Conservation (phyloP, 2,329 filamentous ascomycete genomes). For the Pyrenochaeta sp. region DNA sequence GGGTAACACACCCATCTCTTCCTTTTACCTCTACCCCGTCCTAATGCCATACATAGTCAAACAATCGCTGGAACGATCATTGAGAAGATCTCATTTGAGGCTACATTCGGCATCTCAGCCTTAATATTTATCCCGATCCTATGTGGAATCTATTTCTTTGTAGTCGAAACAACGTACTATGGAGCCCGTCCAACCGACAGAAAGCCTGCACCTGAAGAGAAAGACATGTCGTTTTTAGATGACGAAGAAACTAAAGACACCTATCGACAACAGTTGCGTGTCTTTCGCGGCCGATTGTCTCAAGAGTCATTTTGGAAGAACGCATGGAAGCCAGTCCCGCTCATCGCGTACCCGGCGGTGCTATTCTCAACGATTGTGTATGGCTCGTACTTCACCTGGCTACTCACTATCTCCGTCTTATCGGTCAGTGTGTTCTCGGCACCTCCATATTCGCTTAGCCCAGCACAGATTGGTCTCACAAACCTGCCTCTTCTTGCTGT, state of each 20-base stretch:
- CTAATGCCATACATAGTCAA: slow-evolving; percentile 41
- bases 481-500: slow-evolving; percentile 84
- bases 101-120: slow-evolving; percentile 55
- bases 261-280: slow-evolving; percentile 32
- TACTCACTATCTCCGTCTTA: slow-evolving; percentile 86
- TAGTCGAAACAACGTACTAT: slow-evolving; percentile 55
- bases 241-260: slow-evolving; percentile 29
- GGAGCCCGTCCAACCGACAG: slow-evolving; percentile 28
- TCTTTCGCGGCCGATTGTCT: slow-evolving; percentile 42
- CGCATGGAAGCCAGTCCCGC: slow-evolving; percentile 70
- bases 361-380: slow-evolving; percentile 83
- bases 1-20: slow-evolving; percentile 22
- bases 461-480: slow-evolving; percentile 79
- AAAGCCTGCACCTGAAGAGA: slow-evolving; percentile 32
- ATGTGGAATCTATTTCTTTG: slow-evolving; percentile 55
- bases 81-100: slow-evolving; percentile 50
- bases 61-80: slow-evolving; percentile 56
- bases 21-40: slow-evolving; percentile 45
- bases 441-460: slow-evolving; percentile 81
- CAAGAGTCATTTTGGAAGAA: slow-evolving; percentile 45
- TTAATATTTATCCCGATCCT: slow-evolving; percentile 54
- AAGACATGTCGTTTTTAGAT: slow-evolving; percentile 30
- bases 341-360: slow-evolving; percentile 85
- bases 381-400: slow-evolving; percentile 92
- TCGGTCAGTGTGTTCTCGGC: slow-evolving; percentile 86